Conservation (phyloP, 768 basidiomycete genomes). For the Suillus hirtellus region DNA sequence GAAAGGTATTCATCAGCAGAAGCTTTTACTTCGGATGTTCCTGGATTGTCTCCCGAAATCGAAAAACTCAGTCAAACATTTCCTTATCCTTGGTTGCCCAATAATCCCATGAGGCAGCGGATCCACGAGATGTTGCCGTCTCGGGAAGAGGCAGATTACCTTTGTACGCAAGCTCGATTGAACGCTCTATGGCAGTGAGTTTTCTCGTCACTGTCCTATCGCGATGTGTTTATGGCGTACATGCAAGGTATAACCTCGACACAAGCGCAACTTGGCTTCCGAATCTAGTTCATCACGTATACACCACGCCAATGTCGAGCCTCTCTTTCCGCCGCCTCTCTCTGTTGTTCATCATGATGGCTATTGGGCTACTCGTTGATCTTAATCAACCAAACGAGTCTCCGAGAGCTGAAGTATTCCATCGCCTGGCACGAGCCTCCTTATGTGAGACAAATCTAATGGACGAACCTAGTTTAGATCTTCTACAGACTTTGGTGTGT, state of each 20-base stretch:
- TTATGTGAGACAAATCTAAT: slow-evolving; percentile 74
- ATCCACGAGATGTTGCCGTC: slow-evolving; percentile 66
- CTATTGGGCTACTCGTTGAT: slow-evolving; percentile 71
- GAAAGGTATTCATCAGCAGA: slow-evolving; percentile 29
- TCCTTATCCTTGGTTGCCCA: slow-evolving; percentile 67
- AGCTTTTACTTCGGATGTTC: slow-evolving; percentile 18
- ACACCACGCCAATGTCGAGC: slow-evolving; percentile 57
- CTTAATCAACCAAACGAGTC: slow-evolving; percentile 54
- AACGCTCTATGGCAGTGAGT: slow-evolving; percentile 77
- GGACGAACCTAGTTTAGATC: slow-evolving; percentile 75
- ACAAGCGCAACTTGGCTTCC: slow-evolving; percentile 69
- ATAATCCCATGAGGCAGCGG: slow-evolving; percentile 61
- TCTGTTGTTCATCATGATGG: slow-evolving; percentile 68
- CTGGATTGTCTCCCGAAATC: slow-evolving; percentile 32
- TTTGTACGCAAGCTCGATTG: slow-evolving; percentile 62
- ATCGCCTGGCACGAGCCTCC: slow-evolving; percentile 64
- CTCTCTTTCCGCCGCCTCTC: slow-evolving; percentile 68
- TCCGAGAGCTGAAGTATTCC: slow-evolving; percentile 61
- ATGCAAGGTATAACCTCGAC: slow-evolving; percentile 62
- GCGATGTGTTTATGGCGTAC: slow-evolving; percentile 9
- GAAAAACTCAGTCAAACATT: slow-evolving; percentile 62
- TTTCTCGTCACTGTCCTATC: slow-evolving; percentile 11
- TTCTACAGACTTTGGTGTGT: slow-evolving; percentile 64
- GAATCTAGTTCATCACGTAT: slow-evolving; percentile 68
- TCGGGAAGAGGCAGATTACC: slow-evolving; percentile 53